Evolutionary conservation across 495 filamentous ascomycete genomes (phyloP).

Genomic region (Penicillium flavigenum): DNA sequence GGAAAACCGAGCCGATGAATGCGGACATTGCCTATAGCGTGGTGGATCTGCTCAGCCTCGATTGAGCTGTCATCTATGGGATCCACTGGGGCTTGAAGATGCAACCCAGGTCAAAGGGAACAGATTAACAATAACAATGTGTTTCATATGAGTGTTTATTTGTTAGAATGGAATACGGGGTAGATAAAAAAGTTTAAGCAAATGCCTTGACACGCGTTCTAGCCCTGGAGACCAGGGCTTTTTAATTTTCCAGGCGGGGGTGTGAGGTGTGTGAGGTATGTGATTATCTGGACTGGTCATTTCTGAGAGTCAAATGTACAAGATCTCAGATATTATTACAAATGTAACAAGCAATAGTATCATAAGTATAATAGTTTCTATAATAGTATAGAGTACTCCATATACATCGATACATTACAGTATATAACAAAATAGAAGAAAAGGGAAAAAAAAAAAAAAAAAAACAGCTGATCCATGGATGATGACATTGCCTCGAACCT

Average conservation of each 20-base stretch:
- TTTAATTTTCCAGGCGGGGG: conserved; percentile 6
- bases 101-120: conserved; percentile 1
- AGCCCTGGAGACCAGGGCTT: not conserved
- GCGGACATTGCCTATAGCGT: conserved; percentile 1
- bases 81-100: conserved; percentile 14
- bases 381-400: not conserved
- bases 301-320: not conserved
- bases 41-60: conserved; percentile 4
- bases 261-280: conserved; percentile 32
- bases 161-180: not conserved
- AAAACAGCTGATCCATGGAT: not conserved
- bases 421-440: not conserved
- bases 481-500: conserved; percentile 1
- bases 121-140: not conserved
- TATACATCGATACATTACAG: too few species aligned
- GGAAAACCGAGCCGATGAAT: conserved; percentile 2
- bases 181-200: not conserved
- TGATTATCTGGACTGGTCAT: conserved; percentile 7
- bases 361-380: not conserved
- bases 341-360: not conserved
- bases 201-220: not conserved
- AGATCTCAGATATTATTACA: not conserved
- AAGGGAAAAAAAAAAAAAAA: not conserved
- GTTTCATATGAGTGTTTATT: not conserved
- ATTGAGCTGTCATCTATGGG: not conserved